Conservation (phyloP, 139 green algal species). For the Chlorella sp. region DNA sequence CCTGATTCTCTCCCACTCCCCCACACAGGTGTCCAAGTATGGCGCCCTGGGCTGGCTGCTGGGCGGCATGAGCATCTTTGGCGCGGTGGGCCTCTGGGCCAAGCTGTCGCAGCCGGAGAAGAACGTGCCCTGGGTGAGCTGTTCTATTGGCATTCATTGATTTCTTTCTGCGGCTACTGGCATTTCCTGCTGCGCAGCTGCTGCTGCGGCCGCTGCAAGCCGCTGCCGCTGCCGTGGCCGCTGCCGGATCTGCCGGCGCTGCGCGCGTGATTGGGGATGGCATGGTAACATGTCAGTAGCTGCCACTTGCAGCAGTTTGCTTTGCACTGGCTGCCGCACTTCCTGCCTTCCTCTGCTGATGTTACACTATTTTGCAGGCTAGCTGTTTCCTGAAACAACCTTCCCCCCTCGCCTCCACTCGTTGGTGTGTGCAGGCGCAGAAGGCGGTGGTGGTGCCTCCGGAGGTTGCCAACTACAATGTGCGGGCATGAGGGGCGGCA, state of each 20-base stretch:
- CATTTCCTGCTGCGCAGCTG: too few species aligned
- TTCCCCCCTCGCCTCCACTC: background rate
- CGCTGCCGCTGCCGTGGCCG: too few species aligned
- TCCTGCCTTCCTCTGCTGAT: background rate
- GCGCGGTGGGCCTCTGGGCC: slow-evolving; percentile 28
- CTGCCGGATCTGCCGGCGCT: background rate
- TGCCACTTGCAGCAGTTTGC: too few species aligned
- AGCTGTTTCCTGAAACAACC: too few species aligned
- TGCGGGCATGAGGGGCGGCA: slow-evolving; percentile 20
- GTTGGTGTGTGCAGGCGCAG: slow-evolving; percentile 4
- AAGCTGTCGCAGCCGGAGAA: slow-evolving; percentile 38
- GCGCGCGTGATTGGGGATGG: background rate
- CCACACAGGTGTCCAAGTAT: slow-evolving; percentile 33
- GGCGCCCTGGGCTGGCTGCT: slow-evolving; percentile 47
- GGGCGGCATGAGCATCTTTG: slow-evolving; percentile 53
- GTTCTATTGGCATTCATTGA: background rate
- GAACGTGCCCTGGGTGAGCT: slow-evolving; percentile 45
- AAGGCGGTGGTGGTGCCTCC: slow-evolving; percentile 22
- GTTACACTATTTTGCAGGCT: too few species aligned
- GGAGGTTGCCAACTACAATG: slow-evolving; percentile 20
- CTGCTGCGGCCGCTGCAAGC: background rate
- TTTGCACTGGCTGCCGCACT: background rate
- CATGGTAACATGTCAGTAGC: too few species aligned
- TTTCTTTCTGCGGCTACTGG: too few species aligned
- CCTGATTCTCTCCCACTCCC: too few species aligned